Base-by-base conservation (phyloP, 2,329 filamentous ascomycete genomes). In the Colletotrichum sp. region DNA sequence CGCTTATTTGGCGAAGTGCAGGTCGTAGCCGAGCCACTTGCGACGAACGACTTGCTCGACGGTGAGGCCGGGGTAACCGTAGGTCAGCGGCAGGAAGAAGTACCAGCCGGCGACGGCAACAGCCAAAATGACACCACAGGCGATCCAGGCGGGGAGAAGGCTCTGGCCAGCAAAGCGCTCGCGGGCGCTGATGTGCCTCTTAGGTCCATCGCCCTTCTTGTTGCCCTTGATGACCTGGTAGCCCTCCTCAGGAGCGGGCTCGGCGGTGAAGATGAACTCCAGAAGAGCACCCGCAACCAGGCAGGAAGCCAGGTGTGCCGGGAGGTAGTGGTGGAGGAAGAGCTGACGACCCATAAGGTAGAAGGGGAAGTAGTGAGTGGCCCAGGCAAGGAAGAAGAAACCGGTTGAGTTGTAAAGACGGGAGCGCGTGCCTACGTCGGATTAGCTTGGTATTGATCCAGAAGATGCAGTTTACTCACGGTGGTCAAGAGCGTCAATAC, bases 371-470 rank as follows among this genome's bases (percentile, higher is more conserved):
- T 98, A 99, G 85, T 99, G 97, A 3, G 96, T 96, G 16, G 95
- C 96, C 97, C 97, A 99, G 72, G 96, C 95, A 73, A 99, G 92
- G 92, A 98, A 99, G 89, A 99, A 98, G 91, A 99, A 99, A 28
- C 97, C 97, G 1, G 97, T 99, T 71, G 96, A 98, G 90, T 99
- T 99, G 88, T 99, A 99, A 66, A 99, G 91, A 78, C 96, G 96
- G 28, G 95, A 96, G 79, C 97, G 96, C 34, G 97, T 96, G 79
- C 96, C 96, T 94, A 82, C 65, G 76, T 64, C 72, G 70, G 63
- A 82, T 88, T 82, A 88, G 83, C 71, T 76, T 49, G 49, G 10
- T 24, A 15, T 3, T 66, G 7, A 57, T 18, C 32, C 28, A 32
- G 15, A 16, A 55, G 5, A 68, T 32, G 13, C 8, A 21, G 18